These are phyloP conservation scores for Fusarium cyanostomum DNA, from an alignment of 2,329 filamentous ascomycete species.

Conservation along the genomic window DNA sequence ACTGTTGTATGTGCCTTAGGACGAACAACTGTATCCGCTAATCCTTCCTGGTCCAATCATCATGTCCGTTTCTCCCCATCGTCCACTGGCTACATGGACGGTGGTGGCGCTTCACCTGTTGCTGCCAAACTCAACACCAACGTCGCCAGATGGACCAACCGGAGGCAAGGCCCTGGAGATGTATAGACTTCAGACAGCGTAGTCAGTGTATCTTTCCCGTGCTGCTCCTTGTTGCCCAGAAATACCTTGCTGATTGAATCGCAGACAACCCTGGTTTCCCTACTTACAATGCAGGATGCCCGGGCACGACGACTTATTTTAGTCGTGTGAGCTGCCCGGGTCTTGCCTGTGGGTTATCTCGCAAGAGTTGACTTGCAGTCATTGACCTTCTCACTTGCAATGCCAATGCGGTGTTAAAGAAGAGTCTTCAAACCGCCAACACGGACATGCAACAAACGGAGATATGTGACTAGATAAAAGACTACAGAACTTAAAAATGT, in stretches of 20 bases:
- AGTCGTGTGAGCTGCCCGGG: too few species aligned
- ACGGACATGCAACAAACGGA: neutral
- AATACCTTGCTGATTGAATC: too few species aligned
- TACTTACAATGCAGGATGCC: too few species aligned
- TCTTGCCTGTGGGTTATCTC: too few species aligned
- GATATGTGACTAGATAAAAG: neutral
- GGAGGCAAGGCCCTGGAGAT: neutral
- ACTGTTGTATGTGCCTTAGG: neutral
- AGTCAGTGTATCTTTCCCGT: neutral
- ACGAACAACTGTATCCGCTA: neutral
- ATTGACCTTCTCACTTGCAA: conserved; percentile 1
- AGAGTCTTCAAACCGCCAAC: neutral
- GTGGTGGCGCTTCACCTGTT: conserved; percentile 1
- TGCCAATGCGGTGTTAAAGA: neutral
- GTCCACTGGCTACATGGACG: neutral
- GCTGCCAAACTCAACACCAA: neutral
- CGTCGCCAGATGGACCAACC: neutral
- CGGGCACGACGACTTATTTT: too few species aligned
- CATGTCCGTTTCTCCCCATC: neutral
- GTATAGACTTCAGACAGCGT: neutral
- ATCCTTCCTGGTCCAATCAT: neutral
- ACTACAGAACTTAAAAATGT: conserved; percentile 16
- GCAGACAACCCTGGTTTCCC: too few species aligned
- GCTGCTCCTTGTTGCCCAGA: too few species aligned
- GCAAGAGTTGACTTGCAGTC: too few species aligned